A percentile compares a stretch with the other conserved stretches of the same genome.
These are phyloP conservation scores for Aspergillus arachidicola DNA, from an alignment of 2,329 filamentous ascomycete genomes.

Conservation along the genomic window DNA sequence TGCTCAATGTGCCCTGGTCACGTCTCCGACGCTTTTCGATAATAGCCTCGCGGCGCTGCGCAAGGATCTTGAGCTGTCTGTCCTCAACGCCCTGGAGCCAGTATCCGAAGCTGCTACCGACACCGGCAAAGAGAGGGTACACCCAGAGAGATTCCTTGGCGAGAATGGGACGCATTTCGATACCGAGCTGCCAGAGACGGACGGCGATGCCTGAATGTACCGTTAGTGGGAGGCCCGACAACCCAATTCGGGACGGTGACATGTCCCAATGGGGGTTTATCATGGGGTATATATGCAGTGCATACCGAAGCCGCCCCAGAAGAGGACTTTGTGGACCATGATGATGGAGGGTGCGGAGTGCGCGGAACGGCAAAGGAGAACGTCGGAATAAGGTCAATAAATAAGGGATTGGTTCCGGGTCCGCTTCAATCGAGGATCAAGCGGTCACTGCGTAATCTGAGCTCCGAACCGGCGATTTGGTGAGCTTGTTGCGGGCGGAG, in stretches of 20 bases:
- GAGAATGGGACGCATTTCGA: conserved; percentile 97
- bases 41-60: conserved; percentile 75
- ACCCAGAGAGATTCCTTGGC: conserved; percentile 81
- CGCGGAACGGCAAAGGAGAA: conserved; percentile 19
- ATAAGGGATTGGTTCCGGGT: not conserved
- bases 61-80: conserved; percentile 74
- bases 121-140: conserved; percentile 84
- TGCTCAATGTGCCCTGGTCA: conserved; percentile 57
- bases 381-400: not conserved
- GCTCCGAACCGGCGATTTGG: conserved; percentile 27
- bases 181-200: conserved; percentile 94
- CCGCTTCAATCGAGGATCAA: not conserved
- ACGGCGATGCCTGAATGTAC: conserved; percentile 73
- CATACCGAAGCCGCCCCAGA: conserved; percentile 80
- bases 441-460: conserved; percentile 9
- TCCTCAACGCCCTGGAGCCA: conserved; percentile 92
- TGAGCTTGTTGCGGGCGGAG: conserved; percentile 28
- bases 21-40: conserved; percentile 87
- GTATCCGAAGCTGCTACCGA: conserved; percentile 92
- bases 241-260: not conserved
- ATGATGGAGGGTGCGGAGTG: conserved; percentile 18
- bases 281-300: conserved; percentile 20
- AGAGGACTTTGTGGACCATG: conserved; percentile 56
- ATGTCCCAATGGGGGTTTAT: not conserved
- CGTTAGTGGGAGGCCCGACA: conserved; percentile 1